A percentile compares a stretch with the other conserved stretches of the same genome.
Conservation (phyloP, 2,329 filamentous ascomycete genomes). For the Scedosporium boydii region DNA sequence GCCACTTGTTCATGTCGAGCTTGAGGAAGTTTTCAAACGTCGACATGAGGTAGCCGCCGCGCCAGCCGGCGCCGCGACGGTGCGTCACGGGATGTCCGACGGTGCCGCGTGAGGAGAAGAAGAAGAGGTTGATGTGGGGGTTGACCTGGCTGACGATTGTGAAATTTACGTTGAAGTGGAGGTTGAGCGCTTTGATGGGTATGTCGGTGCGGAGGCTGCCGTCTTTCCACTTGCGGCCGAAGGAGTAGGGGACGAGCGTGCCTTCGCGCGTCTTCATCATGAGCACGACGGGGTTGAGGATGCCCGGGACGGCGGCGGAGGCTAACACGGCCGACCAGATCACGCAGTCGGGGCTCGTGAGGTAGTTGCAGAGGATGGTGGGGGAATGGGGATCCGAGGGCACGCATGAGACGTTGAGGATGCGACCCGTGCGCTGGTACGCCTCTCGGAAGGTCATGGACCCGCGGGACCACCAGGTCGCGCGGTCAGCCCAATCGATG, state of each 20-base stretch:
- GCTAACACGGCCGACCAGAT: slow-evolving; percentile 96
- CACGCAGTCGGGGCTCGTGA: slow-evolving; percentile 91
- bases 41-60: slow-evolving; percentile 86
- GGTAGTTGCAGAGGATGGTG: slow-evolving; percentile 87
- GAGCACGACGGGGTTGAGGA: slow-evolving; percentile 88
- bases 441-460: slow-evolving; percentile 93
- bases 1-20: slow-evolving; percentile 93
- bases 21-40: slow-evolving; percentile 93
- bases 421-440: slow-evolving; percentile 85
- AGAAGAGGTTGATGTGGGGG: slow-evolving; percentile 96
- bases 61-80: slow-evolving; percentile 86
- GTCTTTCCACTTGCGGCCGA: slow-evolving; percentile 99
- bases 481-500: slow-evolving; percentile 77
- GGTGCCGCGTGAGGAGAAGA: slow-evolving; percentile 88
- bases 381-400: slow-evolving; percentile 91
- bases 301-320: slow-evolving; percentile 90
- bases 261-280: slow-evolving; percentile 79
- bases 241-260: slow-evolving; percentile 77
- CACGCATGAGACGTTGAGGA: slow-evolving; percentile 92
- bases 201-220: slow-evolving; percentile 91
- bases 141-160: slow-evolving; percentile 85
- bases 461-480: slow-evolving; percentile 83
- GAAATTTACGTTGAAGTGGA: slow-evolving; percentile 98
- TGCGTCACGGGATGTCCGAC: slow-evolving; percentile 93
- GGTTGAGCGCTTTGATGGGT: slow-evolving; percentile 83